Percentiles rank a stretch among this genome's conserved stretches.
phyloP scores from a whole-genome alignment of 2,329 filamentous ascomycete species.

The Venturia asperata region DNA sequence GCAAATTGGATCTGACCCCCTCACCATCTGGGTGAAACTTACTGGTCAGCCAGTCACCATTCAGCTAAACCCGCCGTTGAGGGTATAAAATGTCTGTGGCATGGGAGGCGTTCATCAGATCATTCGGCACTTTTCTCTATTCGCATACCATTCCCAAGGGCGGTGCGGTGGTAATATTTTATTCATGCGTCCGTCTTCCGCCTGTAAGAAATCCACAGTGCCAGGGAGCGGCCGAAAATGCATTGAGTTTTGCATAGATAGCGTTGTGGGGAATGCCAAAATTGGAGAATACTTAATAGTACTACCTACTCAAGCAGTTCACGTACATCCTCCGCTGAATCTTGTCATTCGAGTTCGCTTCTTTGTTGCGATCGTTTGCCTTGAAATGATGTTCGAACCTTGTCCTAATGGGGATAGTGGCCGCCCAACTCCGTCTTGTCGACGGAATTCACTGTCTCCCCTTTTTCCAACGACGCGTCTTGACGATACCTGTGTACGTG shows the following conservation, averaged over 20 bases:
- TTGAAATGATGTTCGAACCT: neutral
- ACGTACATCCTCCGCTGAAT: neutral
- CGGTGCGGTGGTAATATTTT: slow-evolving; percentile 2
- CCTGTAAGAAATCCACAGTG: neutral
- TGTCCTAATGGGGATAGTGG: neutral
- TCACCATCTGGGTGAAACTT: slow-evolving; percentile 20
- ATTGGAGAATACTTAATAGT: neutral
- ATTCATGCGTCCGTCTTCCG: slow-evolving; percentile 2
- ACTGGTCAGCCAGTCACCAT: slow-evolving; percentile 16
- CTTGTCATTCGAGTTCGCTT: neutral
- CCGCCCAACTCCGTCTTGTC: neutral
- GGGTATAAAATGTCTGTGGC: neutral
- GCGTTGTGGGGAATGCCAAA: neutral
- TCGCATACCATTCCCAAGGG: slow-evolving; percentile 5
- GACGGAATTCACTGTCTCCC: neutral
- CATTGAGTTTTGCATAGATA: slow-evolving; percentile 5
- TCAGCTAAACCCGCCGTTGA: slow-evolving; percentile 11
- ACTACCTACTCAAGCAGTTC: neutral
- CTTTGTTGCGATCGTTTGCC: neutral
- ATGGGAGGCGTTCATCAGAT: slow-evolving; percentile 6
- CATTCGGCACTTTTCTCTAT: neutral
- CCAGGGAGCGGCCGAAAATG: neutral
- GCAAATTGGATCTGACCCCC: slow-evolving; percentile 43
- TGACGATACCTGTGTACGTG: neutral
- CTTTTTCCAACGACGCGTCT: neutral